Base-by-base conservation (phyloP, 192 early-diverging fungal species). In the Linnemannia zychae region DNA sequence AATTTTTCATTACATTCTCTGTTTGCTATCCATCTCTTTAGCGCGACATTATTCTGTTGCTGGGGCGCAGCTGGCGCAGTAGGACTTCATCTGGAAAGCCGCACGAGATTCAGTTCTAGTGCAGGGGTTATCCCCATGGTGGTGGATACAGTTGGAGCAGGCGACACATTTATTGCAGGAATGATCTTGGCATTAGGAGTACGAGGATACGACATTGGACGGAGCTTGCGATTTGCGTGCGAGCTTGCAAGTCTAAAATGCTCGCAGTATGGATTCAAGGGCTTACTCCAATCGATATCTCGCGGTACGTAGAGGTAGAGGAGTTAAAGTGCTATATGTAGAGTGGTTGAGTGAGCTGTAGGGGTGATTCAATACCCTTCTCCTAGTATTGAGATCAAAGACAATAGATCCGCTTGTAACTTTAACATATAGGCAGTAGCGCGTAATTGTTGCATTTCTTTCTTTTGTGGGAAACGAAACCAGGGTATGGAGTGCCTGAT, bases 1-100 rank as follows among this genome's bases (percentile, higher is more conserved):
- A 17, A 53, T 4, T 4, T 7, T 53, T 18, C 6, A 24, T 24
- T 24, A 2, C 11, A 31, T 63, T 63, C 28, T 15, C 12, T 20
- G 16, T 31, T 36, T 78, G 81, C 48, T 34, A 81, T 74, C 40
- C n/a, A 40, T 49, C 49, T 49, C 33, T 50, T 34, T 71, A 93
- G 92, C n/a, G 91, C 93, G n/a, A 82, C 87, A 22, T 57, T 93
- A 47, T 93, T 93, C 70, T 90, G 92, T 73, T 92, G 93, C 31
- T 94, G 93, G 93, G 91, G 91, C 13, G 88, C 81, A 69, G 76
- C 88, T 63, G 93, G 93, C 2, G 93, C 91, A 17, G 78, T 86
- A 17, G 88, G 88, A 16, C 72, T 88, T 53, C 75, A 87, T 75
- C 50, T 84, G 13, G 81, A 83, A 44, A 90, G 77, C 16, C 65